phyloP scores from a whole-genome alignment of 2,329 filamentous ascomycete genomes.

The Phialocephala subalpina region DNA sequence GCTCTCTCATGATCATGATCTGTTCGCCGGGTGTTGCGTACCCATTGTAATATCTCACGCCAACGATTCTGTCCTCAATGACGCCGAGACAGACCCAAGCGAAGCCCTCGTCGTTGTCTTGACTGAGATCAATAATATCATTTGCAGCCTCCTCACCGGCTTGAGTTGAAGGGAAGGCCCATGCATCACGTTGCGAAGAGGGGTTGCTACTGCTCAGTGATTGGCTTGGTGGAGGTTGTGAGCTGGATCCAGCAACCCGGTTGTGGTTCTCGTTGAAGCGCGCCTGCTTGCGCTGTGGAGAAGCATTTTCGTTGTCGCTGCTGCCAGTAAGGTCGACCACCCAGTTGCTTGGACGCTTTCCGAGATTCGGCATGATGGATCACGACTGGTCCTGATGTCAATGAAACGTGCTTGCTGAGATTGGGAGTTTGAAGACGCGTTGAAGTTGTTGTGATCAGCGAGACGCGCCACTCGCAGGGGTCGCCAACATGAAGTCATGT shows the following conservation, averaged over 20 bases:
- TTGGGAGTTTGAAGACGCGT: conserved; percentile 1
- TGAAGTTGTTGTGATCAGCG: conserved; percentile 1
- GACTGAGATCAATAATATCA: conserved; percentile 42
- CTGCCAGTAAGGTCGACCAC: conserved; percentile 55
- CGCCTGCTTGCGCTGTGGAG: conserved; percentile 38
- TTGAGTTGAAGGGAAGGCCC: conserved; percentile 29
- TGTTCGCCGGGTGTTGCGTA: conserved; percentile 68
- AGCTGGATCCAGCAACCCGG: conserved; percentile 17
- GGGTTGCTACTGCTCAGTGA: conserved; percentile 26
- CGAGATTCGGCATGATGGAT: conserved; percentile 27
- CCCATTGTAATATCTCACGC: conserved; percentile 66
- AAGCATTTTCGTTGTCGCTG: conserved; percentile 45
- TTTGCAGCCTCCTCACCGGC: conserved; percentile 31
- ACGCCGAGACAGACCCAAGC: conserved; percentile 41
- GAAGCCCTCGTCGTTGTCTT: conserved; percentile 41
- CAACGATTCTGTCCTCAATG: conserved; percentile 57
- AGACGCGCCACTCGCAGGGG: background rate
- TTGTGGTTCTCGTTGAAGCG: conserved; percentile 24
- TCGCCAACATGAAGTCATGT: background rate
- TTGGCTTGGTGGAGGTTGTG: conserved; percentile 35
- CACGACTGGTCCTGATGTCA: conserved; percentile 1
- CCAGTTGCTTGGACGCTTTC: conserved; percentile 49
- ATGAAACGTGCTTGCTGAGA: background rate
- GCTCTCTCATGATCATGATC: conserved; percentile 70
- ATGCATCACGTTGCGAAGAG: conserved; percentile 28